Percentiles rank a stretch among this genome's conserved stretches.
Conservation (phyloP, 1,284 basidiomycete genomes). For the Amylostereum areolatum region DNA sequence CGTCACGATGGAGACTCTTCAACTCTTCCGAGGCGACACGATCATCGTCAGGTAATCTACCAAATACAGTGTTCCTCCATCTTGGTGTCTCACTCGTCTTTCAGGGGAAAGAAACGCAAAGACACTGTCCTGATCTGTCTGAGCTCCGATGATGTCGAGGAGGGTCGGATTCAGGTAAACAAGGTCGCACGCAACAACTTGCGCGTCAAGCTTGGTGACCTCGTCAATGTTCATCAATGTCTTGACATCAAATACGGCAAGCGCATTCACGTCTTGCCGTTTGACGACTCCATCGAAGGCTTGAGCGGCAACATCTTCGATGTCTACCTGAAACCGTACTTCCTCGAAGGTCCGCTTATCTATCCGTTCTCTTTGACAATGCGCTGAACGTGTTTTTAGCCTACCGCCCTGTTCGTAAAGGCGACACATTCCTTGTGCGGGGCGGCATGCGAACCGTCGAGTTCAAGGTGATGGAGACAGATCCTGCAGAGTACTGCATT, state of each 20-base stretch:
- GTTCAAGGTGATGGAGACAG: slow-evolving; percentile 97
- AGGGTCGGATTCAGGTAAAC: slow-evolving; percentile 98
- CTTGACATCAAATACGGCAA: slow-evolving; percentile 99
- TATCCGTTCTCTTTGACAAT: neutral
- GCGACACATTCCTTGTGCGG: slow-evolving; percentile 98
- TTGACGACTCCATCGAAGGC: slow-evolving; percentile 97
- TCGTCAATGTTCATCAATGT: slow-evolving; percentile 93
- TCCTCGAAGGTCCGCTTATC: slow-evolving; percentile 79
- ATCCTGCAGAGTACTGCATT: slow-evolving; percentile 94
- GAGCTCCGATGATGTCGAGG: slow-evolving; percentile 93
- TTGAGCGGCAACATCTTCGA: slow-evolving; percentile 98
- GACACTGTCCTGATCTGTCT: slow-evolving; percentile 96
- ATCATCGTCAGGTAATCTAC: slow-evolving; percentile 74
- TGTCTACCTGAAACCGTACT: slow-evolving; percentile 98
- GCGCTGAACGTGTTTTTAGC: slow-evolving; percentile 39
- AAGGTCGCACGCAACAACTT: slow-evolving; percentile 99
- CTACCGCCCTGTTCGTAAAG: slow-evolving; percentile 91
- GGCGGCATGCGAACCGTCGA: slow-evolving; percentile 98
- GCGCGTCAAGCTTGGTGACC: slow-evolving; percentile 95
- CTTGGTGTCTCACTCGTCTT: neutral
- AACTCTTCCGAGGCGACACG: slow-evolving; percentile 93
- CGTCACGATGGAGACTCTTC: slow-evolving; percentile 92
- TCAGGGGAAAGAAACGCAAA: slow-evolving; percentile 89
- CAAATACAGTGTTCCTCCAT: neutral
- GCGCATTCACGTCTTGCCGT: slow-evolving; percentile 93